These are phyloP conservation scores for Curvularia hawaiiensis DNA, from an alignment of 2,329 filamentous ascomycete genomes.

Conservation along the genomic window DNA sequence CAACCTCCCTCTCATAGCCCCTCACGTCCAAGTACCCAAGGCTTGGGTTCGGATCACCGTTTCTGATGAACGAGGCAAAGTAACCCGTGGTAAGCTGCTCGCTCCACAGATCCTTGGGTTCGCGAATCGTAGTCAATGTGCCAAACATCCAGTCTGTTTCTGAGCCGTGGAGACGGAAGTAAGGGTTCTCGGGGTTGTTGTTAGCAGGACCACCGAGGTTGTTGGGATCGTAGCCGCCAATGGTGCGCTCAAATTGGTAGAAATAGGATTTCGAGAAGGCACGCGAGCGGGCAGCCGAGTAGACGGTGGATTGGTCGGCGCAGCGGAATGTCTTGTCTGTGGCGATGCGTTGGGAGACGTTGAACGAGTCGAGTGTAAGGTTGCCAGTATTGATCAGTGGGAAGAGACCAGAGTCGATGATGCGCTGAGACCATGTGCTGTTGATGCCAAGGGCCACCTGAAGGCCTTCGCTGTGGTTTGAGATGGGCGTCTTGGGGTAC, in stretches of 20 bases:
- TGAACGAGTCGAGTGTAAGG: constrained; percentile 61
- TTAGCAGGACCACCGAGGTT: constrained; percentile 55
- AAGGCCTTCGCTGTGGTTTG: constrained; percentile 51
- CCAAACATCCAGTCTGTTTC: constrained; percentile 60
- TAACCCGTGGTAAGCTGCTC: constrained; percentile 55
- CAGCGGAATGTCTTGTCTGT: constrained; percentile 67
- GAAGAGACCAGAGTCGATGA: constrained; percentile 54
- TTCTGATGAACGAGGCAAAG: constrained; percentile 59
- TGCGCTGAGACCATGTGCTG: constrained; percentile 40
- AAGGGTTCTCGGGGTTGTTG: constrained; percentile 58
- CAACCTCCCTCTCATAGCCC: constrained; percentile 52
- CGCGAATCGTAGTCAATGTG: constrained; percentile 56
- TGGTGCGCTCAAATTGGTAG: constrained; percentile 65
- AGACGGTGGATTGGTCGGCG: constrained; percentile 63
- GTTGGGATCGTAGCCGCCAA: constrained; percentile 60
- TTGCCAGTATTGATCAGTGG: constrained; percentile 57
- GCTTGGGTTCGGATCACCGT: constrained; percentile 58
- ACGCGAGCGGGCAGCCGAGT: constrained; percentile 53
- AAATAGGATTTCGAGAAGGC: constrained; percentile 60
- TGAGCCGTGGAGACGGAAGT: constrained; percentile 63
- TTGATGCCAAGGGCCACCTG: constrained; percentile 55
- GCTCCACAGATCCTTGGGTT: constrained; percentile 56
- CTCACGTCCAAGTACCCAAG: constrained; percentile 52
- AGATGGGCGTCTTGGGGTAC: constrained; percentile 54
- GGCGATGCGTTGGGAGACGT: constrained; percentile 59